These are phyloP conservation scores for Aspergillus kassunensis DNA, from an alignment of 495 filamentous ascomycete genomes.

Conservation along the genomic window DNA sequence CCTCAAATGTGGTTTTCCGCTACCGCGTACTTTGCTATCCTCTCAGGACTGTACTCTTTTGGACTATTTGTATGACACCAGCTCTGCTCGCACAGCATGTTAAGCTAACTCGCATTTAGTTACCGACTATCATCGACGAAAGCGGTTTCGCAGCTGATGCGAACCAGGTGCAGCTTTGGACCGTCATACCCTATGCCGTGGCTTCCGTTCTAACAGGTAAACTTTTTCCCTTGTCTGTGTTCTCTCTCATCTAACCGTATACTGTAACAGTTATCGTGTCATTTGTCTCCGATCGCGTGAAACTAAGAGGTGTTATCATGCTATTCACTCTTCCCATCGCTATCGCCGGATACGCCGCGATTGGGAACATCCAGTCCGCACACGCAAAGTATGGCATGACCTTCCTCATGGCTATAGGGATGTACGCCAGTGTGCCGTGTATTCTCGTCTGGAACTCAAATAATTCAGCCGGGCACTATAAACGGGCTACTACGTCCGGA, in stretches of 20 bases:
- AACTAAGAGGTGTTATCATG: conserved; percentile 45
- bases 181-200: conserved; percentile 81
- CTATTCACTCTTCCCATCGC: conserved; percentile 46
- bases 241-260: neutral
- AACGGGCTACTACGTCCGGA: conserved; percentile 53
- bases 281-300: conserved; percentile 43
- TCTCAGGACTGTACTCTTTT: conserved; percentile 42
- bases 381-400: conserved; percentile 51
- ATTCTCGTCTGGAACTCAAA: conserved; percentile 55
- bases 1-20: conserved; percentile 42
- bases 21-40: conserved; percentile 40
- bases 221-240: conserved; percentile 56
- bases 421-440: conserved; percentile 47
- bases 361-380: conserved; percentile 39
- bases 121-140: conserved; percentile 76
- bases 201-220: conserved; percentile 71
- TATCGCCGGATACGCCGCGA: conserved; percentile 47
- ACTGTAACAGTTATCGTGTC: conserved; percentile 33
- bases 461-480: conserved; percentile 59
- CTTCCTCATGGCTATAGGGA: conserved; percentile 50
- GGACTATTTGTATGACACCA: conserved; percentile 34
- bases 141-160: conserved; percentile 58
- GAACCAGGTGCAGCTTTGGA: conserved; percentile 74
- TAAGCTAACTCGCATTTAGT: conserved; percentile 11
- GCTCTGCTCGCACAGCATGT: neutral